Conservation (phyloP, 2,329 filamentous ascomycete genomes). For the Microsporum canis region DNA sequence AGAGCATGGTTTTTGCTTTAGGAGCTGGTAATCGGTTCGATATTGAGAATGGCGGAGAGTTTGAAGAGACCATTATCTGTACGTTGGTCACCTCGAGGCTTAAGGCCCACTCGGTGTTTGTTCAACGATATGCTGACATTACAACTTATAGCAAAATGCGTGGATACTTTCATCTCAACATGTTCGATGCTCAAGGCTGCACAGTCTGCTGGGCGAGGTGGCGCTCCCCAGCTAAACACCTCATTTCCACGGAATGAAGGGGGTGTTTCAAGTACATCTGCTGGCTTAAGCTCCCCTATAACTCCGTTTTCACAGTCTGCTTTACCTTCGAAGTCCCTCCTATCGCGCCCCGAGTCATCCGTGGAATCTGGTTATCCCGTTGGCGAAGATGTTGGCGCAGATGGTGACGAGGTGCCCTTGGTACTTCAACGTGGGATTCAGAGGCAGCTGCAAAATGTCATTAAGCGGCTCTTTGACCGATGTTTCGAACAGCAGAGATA, state of each 20-base stretch:
- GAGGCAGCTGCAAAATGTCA: slow-evolving; percentile 67
- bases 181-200: slow-evolving; percentile 50
- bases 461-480: slow-evolving; percentile 81
- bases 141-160: slow-evolving; percentile 59
- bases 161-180: slow-evolving; percentile 91
- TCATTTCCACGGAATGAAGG: slow-evolving; percentile 59
- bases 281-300: slow-evolving; percentile 67
- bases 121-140: neutral
- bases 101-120: neutral
- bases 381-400: slow-evolving; percentile 45
- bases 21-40: slow-evolving; percentile 92
- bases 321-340: slow-evolving; percentile 81
- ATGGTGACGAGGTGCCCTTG: slow-evolving; percentile 47
- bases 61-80: slow-evolving; percentile 96
- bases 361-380: slow-evolving; percentile 46
- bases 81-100: slow-evolving; percentile 19
- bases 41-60: slow-evolving; percentile 81
- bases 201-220: slow-evolving; percentile 37
- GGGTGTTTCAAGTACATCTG: slow-evolving; percentile 55
- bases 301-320: slow-evolving; percentile 93
- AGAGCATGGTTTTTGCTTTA: slow-evolving; percentile 97
- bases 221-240: slow-evolving; percentile 58
- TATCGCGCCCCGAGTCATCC: slow-evolving; percentile 65
- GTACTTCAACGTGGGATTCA: slow-evolving; percentile 64
- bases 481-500: slow-evolving; percentile 81